These are phyloP conservation scores for Hygrocybe coccinea DNA, from an alignment of 768 basidiomycete species.

Conservation along the genomic window DNA sequence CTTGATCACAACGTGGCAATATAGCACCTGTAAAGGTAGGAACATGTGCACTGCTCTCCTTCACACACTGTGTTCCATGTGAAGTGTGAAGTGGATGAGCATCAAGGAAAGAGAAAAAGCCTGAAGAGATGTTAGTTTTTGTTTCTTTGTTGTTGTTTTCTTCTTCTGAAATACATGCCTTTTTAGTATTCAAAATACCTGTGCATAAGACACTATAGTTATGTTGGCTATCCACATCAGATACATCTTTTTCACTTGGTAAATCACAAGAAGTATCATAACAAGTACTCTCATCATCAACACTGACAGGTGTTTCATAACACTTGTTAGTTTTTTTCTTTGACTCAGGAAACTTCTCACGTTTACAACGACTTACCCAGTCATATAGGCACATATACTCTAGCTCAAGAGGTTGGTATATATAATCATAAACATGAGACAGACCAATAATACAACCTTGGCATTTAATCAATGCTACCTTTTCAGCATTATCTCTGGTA, in stretches of 20 bases:
- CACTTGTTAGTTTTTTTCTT: background rate
- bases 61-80: background rate
- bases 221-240: too few species aligned
- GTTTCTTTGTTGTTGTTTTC: conserved; percentile 4
- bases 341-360: conserved; percentile 7
- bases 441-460: conserved; percentile 15
- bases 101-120: conserved; percentile 16
- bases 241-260: too few species aligned
- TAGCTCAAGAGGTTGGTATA: conserved; percentile 18
- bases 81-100: conserved; percentile 4
- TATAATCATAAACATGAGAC: conserved; percentile 25
- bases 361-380: conserved; percentile 17
- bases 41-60: conserved; percentile 6
- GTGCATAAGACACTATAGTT: background rate
- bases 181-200: background rate
- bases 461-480: conserved; percentile 17
- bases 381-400: conserved; percentile 26
- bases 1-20: conserved; percentile 28
- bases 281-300: background rate
- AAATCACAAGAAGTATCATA: conserved; percentile 18
- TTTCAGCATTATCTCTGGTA: conserved; percentile 12
- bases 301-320: background rate
- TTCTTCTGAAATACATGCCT: background rate
- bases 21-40: conserved; percentile 29
- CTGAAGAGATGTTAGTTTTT: conserved; percentile 25